These are phyloP conservation scores for Pythium dissimile DNA, from an alignment of 352 stramenopile species.

Conservation along the genomic window DNA sequence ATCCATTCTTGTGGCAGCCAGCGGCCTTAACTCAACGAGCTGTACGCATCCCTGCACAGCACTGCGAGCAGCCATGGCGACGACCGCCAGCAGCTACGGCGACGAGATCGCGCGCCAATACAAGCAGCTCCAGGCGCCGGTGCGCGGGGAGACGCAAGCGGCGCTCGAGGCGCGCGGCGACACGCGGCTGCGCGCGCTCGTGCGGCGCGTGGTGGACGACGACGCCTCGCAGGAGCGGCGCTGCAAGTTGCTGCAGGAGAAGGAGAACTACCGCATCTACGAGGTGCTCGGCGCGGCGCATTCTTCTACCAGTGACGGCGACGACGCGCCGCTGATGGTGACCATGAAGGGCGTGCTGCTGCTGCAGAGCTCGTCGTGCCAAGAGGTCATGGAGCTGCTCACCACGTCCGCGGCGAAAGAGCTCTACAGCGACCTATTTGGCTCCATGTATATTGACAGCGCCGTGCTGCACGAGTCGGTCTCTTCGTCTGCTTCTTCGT, in stretches of 20 bases:
- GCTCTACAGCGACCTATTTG: slow-evolving; percentile 57
- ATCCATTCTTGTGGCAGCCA: not conserved
- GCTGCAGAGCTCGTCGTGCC: slow-evolving; percentile 62
- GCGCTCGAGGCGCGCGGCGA: slow-evolving; percentile 47
- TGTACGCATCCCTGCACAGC: not conserved
- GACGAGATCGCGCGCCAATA: slow-evolving; percentile 65
- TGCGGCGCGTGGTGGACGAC: slow-evolving; percentile 61
- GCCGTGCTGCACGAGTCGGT: slow-evolving; percentile 10
- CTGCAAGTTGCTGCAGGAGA: slow-evolving; percentile 61
- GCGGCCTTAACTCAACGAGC: not conserved
- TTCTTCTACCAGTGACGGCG: slow-evolving; percentile 20
- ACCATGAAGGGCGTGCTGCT: slow-evolving; percentile 71
- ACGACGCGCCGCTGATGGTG: slow-evolving; percentile 33
- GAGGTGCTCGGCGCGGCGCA: slow-evolving; percentile 34
- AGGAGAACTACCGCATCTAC: slow-evolving; percentile 77
- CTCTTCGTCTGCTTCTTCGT: not conserved
- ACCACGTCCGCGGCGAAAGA: slow-evolving; percentile 33
- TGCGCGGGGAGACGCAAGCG: slow-evolving; percentile 37
- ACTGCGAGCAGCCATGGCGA: not conserved
- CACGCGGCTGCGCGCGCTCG: slow-evolving; percentile 51
- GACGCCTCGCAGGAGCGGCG: slow-evolving; percentile 36
- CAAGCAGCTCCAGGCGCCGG: slow-evolving; percentile 37
- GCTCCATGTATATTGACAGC: slow-evolving; percentile 48
- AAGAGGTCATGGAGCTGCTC: slow-evolving; percentile 67
- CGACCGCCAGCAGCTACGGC: slow-evolving; percentile 23